Conservation (phyloP, 176 grass and related monocot genomes). For the Oryza coarctata region DNA sequence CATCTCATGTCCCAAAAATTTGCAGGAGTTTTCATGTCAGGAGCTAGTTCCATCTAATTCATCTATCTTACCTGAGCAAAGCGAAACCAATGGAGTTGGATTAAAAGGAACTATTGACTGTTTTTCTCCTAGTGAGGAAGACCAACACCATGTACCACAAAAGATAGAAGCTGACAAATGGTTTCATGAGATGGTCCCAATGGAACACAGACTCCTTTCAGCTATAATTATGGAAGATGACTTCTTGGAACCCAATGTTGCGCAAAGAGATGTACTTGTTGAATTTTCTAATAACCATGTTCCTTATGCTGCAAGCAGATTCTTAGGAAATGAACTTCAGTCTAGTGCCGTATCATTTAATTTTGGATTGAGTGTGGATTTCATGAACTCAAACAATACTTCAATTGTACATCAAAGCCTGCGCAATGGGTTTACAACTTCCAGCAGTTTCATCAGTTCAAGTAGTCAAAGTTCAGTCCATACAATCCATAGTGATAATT, state of each 20-base stretch:
- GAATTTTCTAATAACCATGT: slow-evolving; percentile 45
- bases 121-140: slow-evolving; percentile 20
- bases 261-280: slow-evolving; percentile 38
- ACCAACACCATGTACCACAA: slow-evolving; percentile 1
- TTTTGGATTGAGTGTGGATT: slow-evolving; percentile 45
- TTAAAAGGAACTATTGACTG: slow-evolving; percentile 31
- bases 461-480: slow-evolving; percentile 39
- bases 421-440: slow-evolving; percentile 55
- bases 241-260: slow-evolving; percentile 28
- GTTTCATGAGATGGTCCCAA: slow-evolving; percentile 55
- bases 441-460: slow-evolving; percentile 52
- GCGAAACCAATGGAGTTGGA: slow-evolving; percentile 38
- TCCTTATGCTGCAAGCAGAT: slow-evolving; percentile 37
- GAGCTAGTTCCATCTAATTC: slow-evolving; percentile 43
- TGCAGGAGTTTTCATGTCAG: slow-evolving; percentile 51
- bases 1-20: slow-evolving; percentile 16
- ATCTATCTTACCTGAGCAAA: slow-evolving; percentile 40
- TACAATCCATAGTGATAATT: slow-evolving; percentile 42
- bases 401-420: slow-evolving; percentile 41
- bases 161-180: slow-evolving; percentile 47
- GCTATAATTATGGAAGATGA: slow-evolving; percentile 75
- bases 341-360: slow-evolving; percentile 34
- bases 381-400: slow-evolving; percentile 38
- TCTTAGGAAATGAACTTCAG: slow-evolving; percentile 49
- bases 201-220: slow-evolving; percentile 81